Percentiles rank a stretch among this genome's conserved stretches.
Evolutionary conservation across 257 asterid species (phyloP).

Genomic region (Catharanthus roseus): DNA sequence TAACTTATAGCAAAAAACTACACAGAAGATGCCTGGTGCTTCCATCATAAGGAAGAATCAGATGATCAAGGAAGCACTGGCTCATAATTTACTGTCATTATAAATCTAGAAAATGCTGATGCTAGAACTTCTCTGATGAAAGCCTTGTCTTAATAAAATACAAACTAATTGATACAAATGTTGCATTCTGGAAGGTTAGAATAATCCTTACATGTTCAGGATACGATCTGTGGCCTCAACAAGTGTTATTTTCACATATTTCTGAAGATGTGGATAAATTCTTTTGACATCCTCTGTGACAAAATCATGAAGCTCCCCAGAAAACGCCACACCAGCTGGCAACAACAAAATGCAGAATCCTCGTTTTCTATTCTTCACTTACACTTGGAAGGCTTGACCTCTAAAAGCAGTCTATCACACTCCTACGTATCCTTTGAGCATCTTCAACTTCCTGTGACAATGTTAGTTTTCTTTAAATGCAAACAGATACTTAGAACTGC

Average conservation of each 20-base stretch:
- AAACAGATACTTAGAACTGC: not conserved
- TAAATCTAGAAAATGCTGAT: not conserved
- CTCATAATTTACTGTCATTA: not conserved
- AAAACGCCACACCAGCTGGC: slow-evolving; percentile 92
- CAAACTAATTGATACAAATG: not conserved
- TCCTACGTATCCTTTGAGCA: slow-evolving; percentile 74
- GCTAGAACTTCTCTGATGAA: not conserved
- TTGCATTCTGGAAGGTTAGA: not conserved
- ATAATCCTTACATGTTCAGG: slow-evolving; percentile 55
- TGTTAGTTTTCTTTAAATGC: not conserved
- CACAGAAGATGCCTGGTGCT: not conserved
- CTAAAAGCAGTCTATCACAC: slow-evolving; percentile 76
- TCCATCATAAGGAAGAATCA: not conserved
- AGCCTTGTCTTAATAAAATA: not conserved
- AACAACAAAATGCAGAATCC: slow-evolving; percentile 77
- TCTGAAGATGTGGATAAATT: slow-evolving; percentile 64
- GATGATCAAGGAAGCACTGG: not conserved
- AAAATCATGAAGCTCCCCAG: slow-evolving; percentile 92
- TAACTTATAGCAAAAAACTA: not conserved
- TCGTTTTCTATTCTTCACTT: slow-evolving; percentile 62
- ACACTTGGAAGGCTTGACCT: slow-evolving; percentile 77
- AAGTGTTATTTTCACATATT: slow-evolving; percentile 61
- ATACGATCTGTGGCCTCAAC: slow-evolving; percentile 91
- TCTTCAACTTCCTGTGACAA: slow-evolving; percentile 76
- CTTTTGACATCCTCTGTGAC: slow-evolving; percentile 64